These are phyloP conservation scores for Candida tropicalis DNA, from an alignment of 1,139 yeast species.

Conservation along the genomic window DNA sequence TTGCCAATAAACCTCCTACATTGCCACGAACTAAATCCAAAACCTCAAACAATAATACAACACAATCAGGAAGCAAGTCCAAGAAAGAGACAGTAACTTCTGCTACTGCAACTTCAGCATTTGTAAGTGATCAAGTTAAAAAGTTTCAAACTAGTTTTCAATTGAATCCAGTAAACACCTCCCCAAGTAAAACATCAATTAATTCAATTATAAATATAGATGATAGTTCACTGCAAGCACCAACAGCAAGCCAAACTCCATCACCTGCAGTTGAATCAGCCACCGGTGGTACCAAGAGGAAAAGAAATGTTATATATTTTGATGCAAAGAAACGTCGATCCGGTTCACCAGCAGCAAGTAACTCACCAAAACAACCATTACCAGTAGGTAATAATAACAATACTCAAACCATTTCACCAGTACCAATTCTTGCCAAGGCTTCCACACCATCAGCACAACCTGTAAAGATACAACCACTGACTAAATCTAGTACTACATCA, in stretches of 20 bases:
- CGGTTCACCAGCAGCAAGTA: conserved; percentile 8
- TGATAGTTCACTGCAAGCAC: conserved; percentile 21
- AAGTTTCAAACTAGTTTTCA: conserved; percentile 37
- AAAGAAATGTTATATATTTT: conserved; percentile 9
- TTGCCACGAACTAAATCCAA: conserved; percentile 14
- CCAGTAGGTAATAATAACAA: background rate
- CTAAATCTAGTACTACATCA: background rate
- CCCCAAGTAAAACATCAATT: conserved; percentile 35
- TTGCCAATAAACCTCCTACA: background rate
- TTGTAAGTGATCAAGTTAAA: conserved; percentile 27
- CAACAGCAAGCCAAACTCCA: conserved; percentile 7
- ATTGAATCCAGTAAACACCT: conserved; percentile 12
- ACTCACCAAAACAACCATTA: conserved; percentile 4
- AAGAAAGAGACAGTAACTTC: conserved; percentile 13
- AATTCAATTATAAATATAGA: conserved; percentile 41
- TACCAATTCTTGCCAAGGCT: background rate
- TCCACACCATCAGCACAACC: conserved; percentile 4
- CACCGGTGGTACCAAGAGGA: conserved; percentile 14
- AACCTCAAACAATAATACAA: conserved; percentile 5
- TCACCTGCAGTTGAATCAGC: conserved; percentile 11
- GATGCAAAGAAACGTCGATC: conserved; percentile 12
- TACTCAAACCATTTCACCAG: background rate
- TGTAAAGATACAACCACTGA: background rate
- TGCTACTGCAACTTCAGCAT: conserved; percentile 19
- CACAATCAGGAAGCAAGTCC: conserved; percentile 5